Percentiles rank a stretch among this genome's conserved stretches.
These are phyloP conservation scores for Byssochlamys sp. DNA, from an alignment of 2,329 filamentous ascomycete genomes.

Conservation along the genomic window DNA sequence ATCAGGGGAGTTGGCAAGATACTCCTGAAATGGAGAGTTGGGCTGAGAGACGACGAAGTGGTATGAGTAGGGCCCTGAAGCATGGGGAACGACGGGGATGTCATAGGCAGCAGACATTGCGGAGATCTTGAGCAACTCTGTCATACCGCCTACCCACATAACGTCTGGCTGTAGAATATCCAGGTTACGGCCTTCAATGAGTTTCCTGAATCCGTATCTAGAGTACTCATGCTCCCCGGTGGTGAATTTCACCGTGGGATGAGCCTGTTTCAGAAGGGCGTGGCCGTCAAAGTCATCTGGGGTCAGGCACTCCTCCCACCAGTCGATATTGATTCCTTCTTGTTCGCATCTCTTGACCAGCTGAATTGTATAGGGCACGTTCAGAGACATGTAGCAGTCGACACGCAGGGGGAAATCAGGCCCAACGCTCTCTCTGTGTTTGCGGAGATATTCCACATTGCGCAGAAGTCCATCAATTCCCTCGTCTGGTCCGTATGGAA, in stretches of 20 bases:
- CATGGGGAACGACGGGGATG: conserved; percentile 89
- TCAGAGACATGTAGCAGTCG: conserved; percentile 94
- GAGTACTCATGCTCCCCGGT: conserved; percentile 95
- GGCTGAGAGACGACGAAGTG: conserved; percentile 90
- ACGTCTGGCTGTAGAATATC: conserved; percentile 94
- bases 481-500: conserved; percentile 83
- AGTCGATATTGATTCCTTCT: conserved; percentile 78
- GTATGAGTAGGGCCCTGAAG: conserved; percentile 87
- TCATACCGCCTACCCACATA: conserved; percentile 93
- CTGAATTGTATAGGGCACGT: conserved; percentile 85
- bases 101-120: conserved; percentile 88
- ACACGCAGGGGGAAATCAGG: conserved; percentile 89
- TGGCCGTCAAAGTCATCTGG: conserved; percentile 91
- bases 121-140: conserved; percentile 79
- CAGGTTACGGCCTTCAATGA: conserved; percentile 80
- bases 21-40: conserved; percentile 92
- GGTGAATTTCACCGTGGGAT: conserved; percentile 85
- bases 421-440: conserved; percentile 74
- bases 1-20: conserved; percentile 84
- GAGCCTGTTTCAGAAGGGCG: conserved; percentile 77
- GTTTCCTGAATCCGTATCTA: conserved; percentile 85
- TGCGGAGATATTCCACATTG: conserved; percentile 79
- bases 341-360: conserved; percentile 73
- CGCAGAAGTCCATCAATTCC: conserved; percentile 71
- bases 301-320: conserved; percentile 91